Base-by-base conservation (phyloP, 2,329 filamentous ascomycete species). In the Verticillium nubilum region DNA sequence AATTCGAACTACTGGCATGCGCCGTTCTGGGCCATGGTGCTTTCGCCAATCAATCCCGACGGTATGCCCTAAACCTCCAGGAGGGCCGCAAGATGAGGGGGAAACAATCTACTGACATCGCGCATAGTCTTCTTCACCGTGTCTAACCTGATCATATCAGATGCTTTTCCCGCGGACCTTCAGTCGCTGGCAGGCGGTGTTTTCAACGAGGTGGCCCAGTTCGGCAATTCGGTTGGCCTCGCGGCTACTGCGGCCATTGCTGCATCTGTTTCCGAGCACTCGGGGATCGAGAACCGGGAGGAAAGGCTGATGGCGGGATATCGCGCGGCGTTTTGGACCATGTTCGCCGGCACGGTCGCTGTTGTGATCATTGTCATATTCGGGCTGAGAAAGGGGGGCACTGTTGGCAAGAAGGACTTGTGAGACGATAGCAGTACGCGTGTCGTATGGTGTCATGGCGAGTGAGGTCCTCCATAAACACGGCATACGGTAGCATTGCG, bases 161-260 rank as follows among this genome's bases (percentile, higher is more conserved):
- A 82, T 27, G 78, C 76, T 1, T 86, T 86, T 60, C 81, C 82
- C 0, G 70, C 76, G 0, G 73, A 82, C 19, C 79, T 77, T 2
- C 84, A 87, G 60, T 83, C 80, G 0, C 73, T 87, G 0, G 85
- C 83, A 0, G 84, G 84, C 0, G 84, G 80, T 0, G 81, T 87
- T 0, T 87, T 87, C 69, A 86, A 83, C 57, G 84, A 81, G 2
- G 75, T 83, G 1, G 76, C 77, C 0, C 83, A 86, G 59, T 81
- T 87, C 59, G 85, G 84, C 0, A 82, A 76, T 19, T 76, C 78
- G 0, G 72, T 86, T 1, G 82, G 81, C 0, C 66, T 86, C 3
- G 80, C 81, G 7, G 68, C 81, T 2, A 78, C 79, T 9, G 78
- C 79, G 10, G 76, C 80, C 0, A 78, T 85, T 31, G 73, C 78